Evolutionary conservation across 352 stramenopile species (phyloP), one percentile per base, ranked within the genome.

Genomic region (Halophytophthora polymorphica): DNA sequence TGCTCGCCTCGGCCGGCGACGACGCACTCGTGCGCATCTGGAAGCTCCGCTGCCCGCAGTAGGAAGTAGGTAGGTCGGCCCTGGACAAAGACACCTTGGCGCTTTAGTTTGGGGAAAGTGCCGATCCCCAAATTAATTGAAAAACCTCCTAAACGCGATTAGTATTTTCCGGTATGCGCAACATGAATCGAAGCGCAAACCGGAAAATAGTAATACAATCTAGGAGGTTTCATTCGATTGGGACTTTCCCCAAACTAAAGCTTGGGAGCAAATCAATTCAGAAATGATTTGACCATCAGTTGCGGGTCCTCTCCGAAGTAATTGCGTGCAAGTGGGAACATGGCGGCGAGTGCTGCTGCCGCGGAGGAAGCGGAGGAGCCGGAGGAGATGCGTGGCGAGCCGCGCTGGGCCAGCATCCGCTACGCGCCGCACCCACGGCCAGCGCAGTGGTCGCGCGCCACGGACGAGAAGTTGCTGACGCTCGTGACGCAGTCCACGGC

Each of bases 1-100:
- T 90, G 40, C 62, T 93, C 15, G 83, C 76, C n/a, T 86, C 73
- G 0, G 75, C 80, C 0, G 67, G 66, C 10, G 83, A 93, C 50
- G 83, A 93, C 56, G 63, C 60, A 2, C 15, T 84, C 31, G 61
- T 90, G 22, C 73, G 78, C 41, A 66, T 93, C 45, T 93, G 80
- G 83, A 77, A 76, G 51, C 83, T 85, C 56, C 58, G 61, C 10
- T 53, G 65, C n/a, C 45, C 52, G 2, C 61, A 67, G 53, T 31
- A 21, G 15, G 33, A 34, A 60, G 38, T 45, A 50, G 13, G n/a
- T 33, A 3, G 10, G n/a, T 2, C n/a, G n/a, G n/a, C n/a, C n/a
- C n/a, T n/a, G n/a, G n/a, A 49, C 23, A 23, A 13, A 21, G 43
- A 49, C 28, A 29, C 25, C 28, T 15, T 21, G 41, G 42, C 50